phyloP scores from a whole-genome alignment of 345 rosid genomes.

The Lumnitzera racemosa region DNA sequence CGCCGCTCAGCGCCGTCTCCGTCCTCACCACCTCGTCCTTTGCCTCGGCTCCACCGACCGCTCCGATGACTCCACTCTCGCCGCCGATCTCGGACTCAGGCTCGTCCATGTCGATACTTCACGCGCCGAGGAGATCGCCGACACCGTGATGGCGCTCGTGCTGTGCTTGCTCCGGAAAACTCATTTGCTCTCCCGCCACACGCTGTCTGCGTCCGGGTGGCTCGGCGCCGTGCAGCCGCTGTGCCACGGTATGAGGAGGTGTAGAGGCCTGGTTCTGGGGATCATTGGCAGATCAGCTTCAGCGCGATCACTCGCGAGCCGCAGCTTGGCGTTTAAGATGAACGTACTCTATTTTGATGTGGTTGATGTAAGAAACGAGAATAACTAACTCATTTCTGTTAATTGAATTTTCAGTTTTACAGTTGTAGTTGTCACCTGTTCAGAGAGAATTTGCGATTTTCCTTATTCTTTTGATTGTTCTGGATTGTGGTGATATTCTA shows the following conservation, averaged over 20 bases:
- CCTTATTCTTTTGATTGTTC: no score
- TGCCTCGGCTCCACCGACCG: constrained; percentile 97
- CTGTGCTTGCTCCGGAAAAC: constrained; percentile 92
- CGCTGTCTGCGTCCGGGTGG: constrained; percentile 91
- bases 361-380: constrained; percentile 40
- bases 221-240: constrained; percentile 93
- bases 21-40: constrained; percentile 86
- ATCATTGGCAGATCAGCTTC: constrained; percentile 91
- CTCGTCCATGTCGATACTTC: constrained; percentile 88
- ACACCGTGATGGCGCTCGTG: constrained; percentile 92
- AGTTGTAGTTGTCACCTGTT: no score
- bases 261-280: constrained; percentile 92
- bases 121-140: constrained; percentile 96
- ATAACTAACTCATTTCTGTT: constrained; percentile 3
- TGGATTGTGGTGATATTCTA: no score
- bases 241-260: constrained; percentile 92
- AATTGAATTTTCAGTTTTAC: not conserved
- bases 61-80: constrained; percentile 82
- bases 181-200: constrained; percentile 79
- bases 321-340: constrained; percentile 97
- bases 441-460: no score
- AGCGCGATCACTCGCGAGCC: constrained; percentile 62
- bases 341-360: constrained; percentile 92
- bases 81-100: constrained; percentile 82
- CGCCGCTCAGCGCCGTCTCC: constrained; percentile 97